Percentiles rank a stretch among this genome's conserved stretches.
These are phyloP conservation scores for Cytospora chrysosperma DNA, from an alignment of 2,329 filamentous ascomycete genomes.

Conservation along the genomic window DNA sequence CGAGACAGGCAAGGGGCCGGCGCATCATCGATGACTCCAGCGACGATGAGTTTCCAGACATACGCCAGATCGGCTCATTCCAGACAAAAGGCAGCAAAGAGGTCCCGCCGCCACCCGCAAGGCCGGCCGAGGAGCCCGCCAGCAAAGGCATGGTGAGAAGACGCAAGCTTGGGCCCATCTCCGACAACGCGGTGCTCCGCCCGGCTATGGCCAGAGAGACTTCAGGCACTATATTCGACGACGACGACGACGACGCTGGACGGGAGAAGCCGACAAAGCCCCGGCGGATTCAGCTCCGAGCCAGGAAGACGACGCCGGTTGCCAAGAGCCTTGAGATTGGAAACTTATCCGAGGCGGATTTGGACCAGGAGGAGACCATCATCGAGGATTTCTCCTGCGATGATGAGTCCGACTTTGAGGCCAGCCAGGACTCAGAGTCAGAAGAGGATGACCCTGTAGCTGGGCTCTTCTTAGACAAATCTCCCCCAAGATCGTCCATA, in stretches of 20 bases:
- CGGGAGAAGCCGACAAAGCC: neutral
- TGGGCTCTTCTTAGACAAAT: neutral
- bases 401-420: conserved; percentile 18
- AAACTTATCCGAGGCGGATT: conserved; percentile 12
- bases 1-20: conserved; percentile 10
- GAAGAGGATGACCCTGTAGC: conserved; percentile 7
- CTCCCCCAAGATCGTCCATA: conserved; percentile 7
- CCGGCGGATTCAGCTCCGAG: conserved; percentile 12
- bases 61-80: conserved; percentile 32
- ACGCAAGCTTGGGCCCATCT: conserved; percentile 16
- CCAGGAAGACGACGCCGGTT: neutral
- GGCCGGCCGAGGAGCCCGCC: neutral
- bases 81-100: neutral
- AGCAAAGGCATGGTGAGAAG: conserved; percentile 15
- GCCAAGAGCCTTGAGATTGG: neutral
- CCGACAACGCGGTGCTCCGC: conserved; percentile 14
- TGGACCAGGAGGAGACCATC: conserved; percentile 20
- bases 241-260: neutral
- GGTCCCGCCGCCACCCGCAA: neutral
- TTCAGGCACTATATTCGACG: neutral
- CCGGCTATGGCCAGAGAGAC: neutral
- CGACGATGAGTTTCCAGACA: conserved; percentile 45
- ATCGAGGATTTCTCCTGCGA: conserved; percentile 18
- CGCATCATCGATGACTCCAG: conserved; percentile 32
- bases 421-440: neutral